Evolutionary conservation across 768 basidiomycete genomes (phyloP), one percentile per base, ranked within the genome.

Genomic region (Suillus hirtellus): DNA sequence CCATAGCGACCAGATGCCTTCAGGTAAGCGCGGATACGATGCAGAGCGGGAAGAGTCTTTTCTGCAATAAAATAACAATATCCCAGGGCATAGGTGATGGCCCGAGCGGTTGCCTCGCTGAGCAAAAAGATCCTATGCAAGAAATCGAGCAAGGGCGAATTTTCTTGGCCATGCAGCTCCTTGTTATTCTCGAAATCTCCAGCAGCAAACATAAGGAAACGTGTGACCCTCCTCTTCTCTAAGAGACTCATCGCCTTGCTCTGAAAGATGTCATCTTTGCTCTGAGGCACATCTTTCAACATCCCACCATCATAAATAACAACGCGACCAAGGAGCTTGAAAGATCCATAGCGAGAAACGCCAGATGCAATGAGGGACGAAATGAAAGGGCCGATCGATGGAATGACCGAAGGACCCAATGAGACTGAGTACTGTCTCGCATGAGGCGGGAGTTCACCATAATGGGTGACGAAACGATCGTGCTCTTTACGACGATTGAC

Each of bases 241-340:
- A 95, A 72, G 12, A 98, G 80, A 8, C 81, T 81, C 9, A 98
- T 84, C 10, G 81, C 81, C 70, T 86, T 87, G 76, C 86, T 89
- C 78, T 91, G 95, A 84, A 99, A 98, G 3, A 99, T 84, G 63
- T 93, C 91, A 74, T 95, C 95, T 73, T 97, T 98, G 77, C 86
- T 92, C 38, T 89, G 88, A 1, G 96, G 96, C 0, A 98, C 96
- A 58, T 75, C 82, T 68, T 84, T 84, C 60, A 86, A 71, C 24
- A 72, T 67, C 60, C 72, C 73, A 2, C 82, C 77, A 56, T 85
- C 78, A 68, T 86, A 88, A 50, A 93, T 77, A 44, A 81, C 85
- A 19, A 91, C 81, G 27, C 83, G 84, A 65, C 89, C 92, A 21
- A 99, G 78, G 4, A 97, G 81, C 53, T 90, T 87, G 72, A 95